Evolutionary conservation across 2,329 filamentous ascomycete species (phyloP).

Genomic region (Hymenoscyphus salicellus): DNA sequence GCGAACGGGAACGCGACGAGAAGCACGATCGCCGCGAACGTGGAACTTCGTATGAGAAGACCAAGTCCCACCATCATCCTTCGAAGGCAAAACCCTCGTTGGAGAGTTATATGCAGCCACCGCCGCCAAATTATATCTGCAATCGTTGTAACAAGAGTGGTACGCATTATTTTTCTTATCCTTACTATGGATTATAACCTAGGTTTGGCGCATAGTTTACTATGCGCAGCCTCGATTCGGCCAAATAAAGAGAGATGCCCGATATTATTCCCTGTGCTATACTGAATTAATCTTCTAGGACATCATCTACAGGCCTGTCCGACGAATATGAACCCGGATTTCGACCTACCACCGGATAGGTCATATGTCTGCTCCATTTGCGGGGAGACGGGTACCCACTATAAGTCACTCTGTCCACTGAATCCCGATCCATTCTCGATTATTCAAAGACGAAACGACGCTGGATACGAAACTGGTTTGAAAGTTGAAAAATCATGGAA

Average conservation of each 20-base stretch:
- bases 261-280: background rate
- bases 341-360: constrained; percentile 35
- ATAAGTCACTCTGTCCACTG: constrained; percentile 38
- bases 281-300: constrained; percentile 31
- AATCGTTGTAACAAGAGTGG: constrained; percentile 28
- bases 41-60: background rate
- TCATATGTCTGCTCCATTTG: constrained; percentile 40
- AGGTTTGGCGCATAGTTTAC: background rate
- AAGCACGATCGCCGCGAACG: background rate
- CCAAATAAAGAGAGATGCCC: background rate
- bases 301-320: constrained; percentile 42
- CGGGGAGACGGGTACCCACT: constrained; percentile 37
- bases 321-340: constrained; percentile 42
- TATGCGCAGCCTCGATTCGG: background rate
- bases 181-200: background rate
- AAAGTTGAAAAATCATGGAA: background rate
- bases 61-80: background rate
- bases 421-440: constrained; percentile 37
- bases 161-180: constrained; percentile 15
- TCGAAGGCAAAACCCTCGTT: constrained; percentile 5
- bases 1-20: background rate
- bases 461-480: constrained; percentile 12
- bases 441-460: constrained; percentile 34
- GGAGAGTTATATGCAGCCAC: constrained; percentile 13
- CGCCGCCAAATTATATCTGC: constrained; percentile 28